phyloP scores from a whole-genome alignment of 306 rosid genomes.

The Psophocarpus tetragonolobus region DNA sequence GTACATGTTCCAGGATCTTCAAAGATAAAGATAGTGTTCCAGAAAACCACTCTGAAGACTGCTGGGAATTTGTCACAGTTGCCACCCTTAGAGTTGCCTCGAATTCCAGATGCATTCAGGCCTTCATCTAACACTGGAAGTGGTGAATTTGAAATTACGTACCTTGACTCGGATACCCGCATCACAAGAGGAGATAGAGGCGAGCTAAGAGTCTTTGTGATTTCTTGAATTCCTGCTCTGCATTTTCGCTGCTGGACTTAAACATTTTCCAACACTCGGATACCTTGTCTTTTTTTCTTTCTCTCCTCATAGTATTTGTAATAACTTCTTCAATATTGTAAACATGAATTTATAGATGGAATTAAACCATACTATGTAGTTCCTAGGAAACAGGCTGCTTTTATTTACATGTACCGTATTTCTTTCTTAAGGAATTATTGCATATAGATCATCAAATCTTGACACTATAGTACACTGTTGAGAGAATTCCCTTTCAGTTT shows the following conservation, averaged over 20 bases:
- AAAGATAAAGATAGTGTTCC: constrained; percentile 67
- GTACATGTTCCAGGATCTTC: constrained; percentile 57
- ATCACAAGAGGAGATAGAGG: constrained; percentile 88
- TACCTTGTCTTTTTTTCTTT: background rate
- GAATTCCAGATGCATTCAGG: constrained; percentile 77
- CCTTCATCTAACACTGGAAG: constrained; percentile 68
- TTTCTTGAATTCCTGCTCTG: constrained; percentile 47
- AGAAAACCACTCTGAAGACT: constrained; percentile 84
- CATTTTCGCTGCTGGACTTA: constrained; percentile 9
- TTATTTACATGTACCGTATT: constrained; percentile 27
- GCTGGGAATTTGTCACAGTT: constrained; percentile 80
- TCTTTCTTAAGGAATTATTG: constrained; percentile 31
- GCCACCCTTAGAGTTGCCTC: constrained; percentile 84
- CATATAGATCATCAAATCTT: constrained; percentile 6
- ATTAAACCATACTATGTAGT: constrained; percentile 14
- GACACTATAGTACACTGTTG: background rate
- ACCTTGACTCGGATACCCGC: constrained; percentile 66
- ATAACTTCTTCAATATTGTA: constrained; percentile 12
- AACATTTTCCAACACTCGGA: background rate
- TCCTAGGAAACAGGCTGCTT: constrained; percentile 5
- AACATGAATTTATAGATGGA: constrained; percentile 12
- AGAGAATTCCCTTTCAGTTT: constrained; percentile 10
- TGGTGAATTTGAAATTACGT: constrained; percentile 91
- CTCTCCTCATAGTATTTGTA: background rate
- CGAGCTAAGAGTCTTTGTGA: constrained; percentile 92